Conservation (phyloP, 371 early-diverging fungal genomes). For the Mucor mucedo region DNA sequence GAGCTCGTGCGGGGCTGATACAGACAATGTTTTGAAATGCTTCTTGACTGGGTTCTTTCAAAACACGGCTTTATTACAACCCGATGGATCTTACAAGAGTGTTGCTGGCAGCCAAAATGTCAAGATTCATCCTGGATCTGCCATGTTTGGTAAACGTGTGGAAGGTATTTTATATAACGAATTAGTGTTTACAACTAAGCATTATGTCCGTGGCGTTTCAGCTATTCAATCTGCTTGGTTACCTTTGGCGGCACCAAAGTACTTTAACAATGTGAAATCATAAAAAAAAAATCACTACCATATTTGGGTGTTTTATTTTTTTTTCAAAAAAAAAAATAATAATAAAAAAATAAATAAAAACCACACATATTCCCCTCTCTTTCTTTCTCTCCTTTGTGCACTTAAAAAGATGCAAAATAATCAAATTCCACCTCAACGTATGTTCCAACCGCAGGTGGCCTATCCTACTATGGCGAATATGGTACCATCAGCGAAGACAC, state of each 20-base stretch:
- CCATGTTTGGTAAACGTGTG: conserved; percentile 78
- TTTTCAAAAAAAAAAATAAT: too few relatives aligned
- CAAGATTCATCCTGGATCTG: conserved; percentile 88
- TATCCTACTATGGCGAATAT: conserved; percentile 32
- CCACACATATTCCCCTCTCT: background rate
- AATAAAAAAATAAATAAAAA: too few relatives aligned
- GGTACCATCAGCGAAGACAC: conserved; percentile 28
- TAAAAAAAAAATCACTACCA: conserved; percentile 5
- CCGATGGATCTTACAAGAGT: conserved; percentile 87
- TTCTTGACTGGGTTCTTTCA: conserved; percentile 90
- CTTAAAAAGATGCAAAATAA: conserved; percentile 16
- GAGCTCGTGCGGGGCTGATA: conserved; percentile 70
- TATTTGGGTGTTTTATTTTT: background rate
- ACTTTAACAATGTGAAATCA: conserved; percentile 54
- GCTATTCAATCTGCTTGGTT: conserved; percentile 87
- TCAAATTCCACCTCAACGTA: conserved; percentile 12
- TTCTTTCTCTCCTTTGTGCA: conserved; percentile 7
- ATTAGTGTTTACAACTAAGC: conserved; percentile 87
- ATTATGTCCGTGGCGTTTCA: conserved; percentile 87
- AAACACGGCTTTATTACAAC: conserved; percentile 87
- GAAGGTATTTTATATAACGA: conserved; percentile 93
- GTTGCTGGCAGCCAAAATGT: conserved; percentile 76
- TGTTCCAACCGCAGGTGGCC: conserved; percentile 23
- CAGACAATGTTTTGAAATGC: conserved; percentile 79
- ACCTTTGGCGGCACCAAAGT: conserved; percentile 80